Evolutionary conservation across 2,329 filamentous ascomycete species (phyloP), one percentile per base, ranked within the genome.

Genomic region (Boeremia exigua): DNA sequence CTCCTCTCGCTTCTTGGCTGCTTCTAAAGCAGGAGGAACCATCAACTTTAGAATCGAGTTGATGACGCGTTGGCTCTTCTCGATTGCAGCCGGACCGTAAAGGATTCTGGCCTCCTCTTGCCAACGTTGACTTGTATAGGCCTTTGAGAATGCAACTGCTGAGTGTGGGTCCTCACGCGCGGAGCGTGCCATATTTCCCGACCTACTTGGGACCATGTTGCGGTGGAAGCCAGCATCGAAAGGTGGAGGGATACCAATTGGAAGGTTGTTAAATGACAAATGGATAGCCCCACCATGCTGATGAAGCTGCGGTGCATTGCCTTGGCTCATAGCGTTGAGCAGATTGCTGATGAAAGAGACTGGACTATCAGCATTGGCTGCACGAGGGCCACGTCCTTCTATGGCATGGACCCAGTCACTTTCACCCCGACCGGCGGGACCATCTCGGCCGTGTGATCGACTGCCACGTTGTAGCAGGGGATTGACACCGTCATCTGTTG

Each of bases 81-180:
- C 92, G 3, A 84, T 72, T 48, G 88, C 84, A 44, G 78, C 81
- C 19, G 81, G 77, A 25, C 90, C 90, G 74, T 95, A 98, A 0
- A 98, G 82, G 74, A 99, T 87, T 60, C 89, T 88, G 8, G 92
- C 88, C 74, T 98, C 96, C 70, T 97, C 92, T 70, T 90, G 86
- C 88, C 96, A 99, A 58, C 95, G 88, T 48, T 84, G 82, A 51
- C 84, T 80, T 1, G 95, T 98, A 8, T 85, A 82, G 33, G 86
- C 85, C 8, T 91, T 82, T 17, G 82, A 79, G 73, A 98, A 98
- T 2, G 86, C 80, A 25, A 93, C 88, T 11, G 91, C 89, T 64
- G 90, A 88, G n/a, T 85, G 81, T 11, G 89, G 89, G 54, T 91
- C 88, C 57, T 77, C 75, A 40, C 67, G 83, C 77, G 61, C 79